Evolutionary conservation across 345 rosid species (phyloP).

Genomic region (Pugionium dolabratum): DNA sequence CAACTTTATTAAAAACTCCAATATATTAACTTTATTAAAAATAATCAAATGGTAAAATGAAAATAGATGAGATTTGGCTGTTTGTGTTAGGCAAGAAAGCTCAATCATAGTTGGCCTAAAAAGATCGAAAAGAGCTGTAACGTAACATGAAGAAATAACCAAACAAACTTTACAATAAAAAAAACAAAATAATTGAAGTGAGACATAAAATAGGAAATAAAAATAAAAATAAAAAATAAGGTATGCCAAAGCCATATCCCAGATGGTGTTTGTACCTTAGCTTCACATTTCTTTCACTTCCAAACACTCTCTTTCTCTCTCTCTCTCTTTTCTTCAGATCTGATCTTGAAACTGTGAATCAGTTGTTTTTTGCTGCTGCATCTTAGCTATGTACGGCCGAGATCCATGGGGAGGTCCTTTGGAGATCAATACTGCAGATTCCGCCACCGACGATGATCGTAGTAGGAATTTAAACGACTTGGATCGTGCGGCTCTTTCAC

Average conservation of each 20-base stretch:
- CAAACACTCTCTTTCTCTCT: neutral
- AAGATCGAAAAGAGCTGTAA: conserved; percentile 26
- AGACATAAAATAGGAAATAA: neutral
- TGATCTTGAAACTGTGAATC: conserved; percentile 7
- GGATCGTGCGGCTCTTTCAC: conserved; percentile 78
- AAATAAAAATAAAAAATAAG: neutral
- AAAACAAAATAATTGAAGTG: conserved; percentile 28
- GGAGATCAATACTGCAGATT: conserved; percentile 89
- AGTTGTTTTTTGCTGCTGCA: neutral
- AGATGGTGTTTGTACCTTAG: conserved; percentile 8
- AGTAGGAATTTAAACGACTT: conserved; percentile 83
- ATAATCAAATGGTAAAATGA: too few relatives aligned
- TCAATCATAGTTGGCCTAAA: conserved; percentile 28
- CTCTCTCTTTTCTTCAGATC: conserved; percentile 30
- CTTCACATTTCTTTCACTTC: conserved; percentile 17
- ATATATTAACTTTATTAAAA: too few relatives aligned
- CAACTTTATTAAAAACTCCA: too few relatives aligned
- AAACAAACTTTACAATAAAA: conserved; percentile 9
- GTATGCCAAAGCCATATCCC: conserved; percentile 2
- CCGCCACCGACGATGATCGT: conserved; percentile 95
- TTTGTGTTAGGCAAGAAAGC: conserved; percentile 8
- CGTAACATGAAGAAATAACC: conserved; percentile 34
- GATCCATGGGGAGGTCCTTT: conserved; percentile 99
- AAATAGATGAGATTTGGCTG: too few relatives aligned
- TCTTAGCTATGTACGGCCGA: conserved; percentile 72